Evolutionary conservation across 179 eudicot genomes (phyloP), one percentile per base, ranked within the genome.

Genomic region (Carnegiea gigantea): DNA sequence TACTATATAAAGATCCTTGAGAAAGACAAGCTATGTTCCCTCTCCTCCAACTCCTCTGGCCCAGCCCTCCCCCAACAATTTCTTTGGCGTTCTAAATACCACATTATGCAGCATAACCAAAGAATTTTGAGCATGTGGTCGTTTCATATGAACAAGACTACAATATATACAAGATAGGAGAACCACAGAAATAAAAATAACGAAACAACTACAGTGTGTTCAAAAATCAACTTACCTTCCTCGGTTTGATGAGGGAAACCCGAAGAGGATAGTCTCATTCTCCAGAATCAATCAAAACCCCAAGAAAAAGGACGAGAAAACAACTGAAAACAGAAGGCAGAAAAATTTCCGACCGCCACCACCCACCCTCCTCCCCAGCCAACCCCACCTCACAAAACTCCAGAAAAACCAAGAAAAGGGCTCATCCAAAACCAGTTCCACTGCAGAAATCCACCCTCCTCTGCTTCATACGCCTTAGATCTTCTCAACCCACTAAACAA

Each of bases 231-330:
- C 81, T 78, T 80, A 90, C 95, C 97, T 86, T 92, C 93, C 82
- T 92, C 91, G 28, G 91, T 85, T 83, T 89, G 94, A 81, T 92
- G 93, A 84, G 85, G 83, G 51, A 90, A 88, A 85, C 85, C 89
- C 81, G 86, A 67, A 67, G 93, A 83, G 74, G 88, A 86, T 23
- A 90, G 84, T 80, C 92, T 92, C 97, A 92, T 92, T 82, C 79
- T 80, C 86, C 83, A 88, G 80, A 87, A 79, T 80, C 77, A 83
- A 85, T 62, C 18, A 76, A 85, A 30, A 82, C 78, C 75, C 80
- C 78, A 82, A 70, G 62, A 68, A 84, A 70, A 75, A 70, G 53
- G 43, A 72, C 2, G 54, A 40, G 1, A 67, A 78, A 67, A 44
- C 20, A 68, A 18, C 54, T 15, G 33, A 26, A 26, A 75, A 59